Evolutionary conservation across 2,329 filamentous ascomycete genomes (phyloP), one percentile per base, ranked within the genome.

Genomic region (Echinosphaeria canescens): DNA sequence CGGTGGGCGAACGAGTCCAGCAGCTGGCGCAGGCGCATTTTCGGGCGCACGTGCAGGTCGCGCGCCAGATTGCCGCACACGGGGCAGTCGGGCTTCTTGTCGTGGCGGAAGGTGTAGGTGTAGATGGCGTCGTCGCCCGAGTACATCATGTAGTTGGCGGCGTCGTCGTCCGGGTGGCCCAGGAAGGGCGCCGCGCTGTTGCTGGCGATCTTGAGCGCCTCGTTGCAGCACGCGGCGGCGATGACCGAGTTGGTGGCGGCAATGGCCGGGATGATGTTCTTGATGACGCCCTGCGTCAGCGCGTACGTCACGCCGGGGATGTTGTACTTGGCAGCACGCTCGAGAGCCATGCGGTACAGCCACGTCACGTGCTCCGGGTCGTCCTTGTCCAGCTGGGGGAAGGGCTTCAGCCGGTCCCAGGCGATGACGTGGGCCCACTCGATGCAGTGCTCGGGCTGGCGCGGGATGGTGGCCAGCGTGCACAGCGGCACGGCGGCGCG

Each of bases 361-460:
- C 88, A 98, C n/a, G 74, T 78, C 42, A 98, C 88, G 49, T 98
- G 88, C 44, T 90, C 81, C 22, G 90, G 79, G 41, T 98, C 81
- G 47, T 98, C 90, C 38, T 81, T 93, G 51, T 98, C 88, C 25
- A 98, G 73, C 19, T 66, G 62, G 12, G 82, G 72, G 36, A 85
- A 90, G 34, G 75, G 76, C 44, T 75, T 74, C 41, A 81, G 70
- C 37, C 75, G 66, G 33, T 92, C 82, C 88, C 88, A 98, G 22
- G 88, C 88, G 34, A 98, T 93, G 42, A 95, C 75, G 46, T 95
- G 85, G 0, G 88, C 90, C 88, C 88, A 98, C 52, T 98, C 88
- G 42, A 98, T 79, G 47, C 88, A 98, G 52, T 98, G 88, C 47
- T 95, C 84, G 1, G 88, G 88, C 44, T 98, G 88, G 10, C 88